These are phyloP conservation scores for Cyberlindnera nakhonratchasimensis DNA, from an alignment of 805 yeast genomes.

Conservation along the genomic window DNA sequence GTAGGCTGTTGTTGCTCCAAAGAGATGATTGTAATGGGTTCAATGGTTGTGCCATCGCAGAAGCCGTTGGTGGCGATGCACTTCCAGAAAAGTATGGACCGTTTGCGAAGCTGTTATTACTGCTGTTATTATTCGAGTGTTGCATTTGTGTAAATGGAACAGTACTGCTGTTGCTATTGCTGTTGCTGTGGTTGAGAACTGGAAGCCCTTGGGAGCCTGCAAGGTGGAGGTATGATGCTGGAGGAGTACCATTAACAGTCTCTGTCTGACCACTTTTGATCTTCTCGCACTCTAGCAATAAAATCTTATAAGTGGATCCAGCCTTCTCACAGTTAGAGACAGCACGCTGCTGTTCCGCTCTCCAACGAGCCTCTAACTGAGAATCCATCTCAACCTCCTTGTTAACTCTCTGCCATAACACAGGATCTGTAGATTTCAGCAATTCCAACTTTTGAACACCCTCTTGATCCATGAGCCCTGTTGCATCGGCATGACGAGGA, in stretches of 20 bases:
- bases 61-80: constrained; percentile 5
- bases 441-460: constrained; percentile 21
- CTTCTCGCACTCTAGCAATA: constrained; percentile 11
- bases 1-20: constrained; percentile 12
- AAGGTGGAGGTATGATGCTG: constrained; percentile 9
- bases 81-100: constrained; percentile 6
- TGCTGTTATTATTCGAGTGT: constrained; percentile 2
- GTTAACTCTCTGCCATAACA: constrained; percentile 19
- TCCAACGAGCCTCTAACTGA: constrained; percentile 37
- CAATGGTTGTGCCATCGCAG: constrained; percentile 1
- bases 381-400: constrained; percentile 33
- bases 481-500: constrained; percentile 18
- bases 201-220: background rate
- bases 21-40: constrained; percentile 5
- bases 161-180: background rate
- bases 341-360: constrained; percentile 37
- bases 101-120: constrained; percentile 1
- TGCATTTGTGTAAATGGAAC: constrained; percentile 1
- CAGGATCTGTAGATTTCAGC: constrained; percentile 19
- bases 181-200: background rate
- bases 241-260: background rate
- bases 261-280: constrained; percentile 12
- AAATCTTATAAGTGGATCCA: constrained; percentile 17
- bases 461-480: constrained; percentile 24
- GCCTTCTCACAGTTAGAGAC: constrained; percentile 29